Evolutionary conservation across 108 stramenopile species (phyloP).

Genomic region (Skeletonema grethae): DNA sequence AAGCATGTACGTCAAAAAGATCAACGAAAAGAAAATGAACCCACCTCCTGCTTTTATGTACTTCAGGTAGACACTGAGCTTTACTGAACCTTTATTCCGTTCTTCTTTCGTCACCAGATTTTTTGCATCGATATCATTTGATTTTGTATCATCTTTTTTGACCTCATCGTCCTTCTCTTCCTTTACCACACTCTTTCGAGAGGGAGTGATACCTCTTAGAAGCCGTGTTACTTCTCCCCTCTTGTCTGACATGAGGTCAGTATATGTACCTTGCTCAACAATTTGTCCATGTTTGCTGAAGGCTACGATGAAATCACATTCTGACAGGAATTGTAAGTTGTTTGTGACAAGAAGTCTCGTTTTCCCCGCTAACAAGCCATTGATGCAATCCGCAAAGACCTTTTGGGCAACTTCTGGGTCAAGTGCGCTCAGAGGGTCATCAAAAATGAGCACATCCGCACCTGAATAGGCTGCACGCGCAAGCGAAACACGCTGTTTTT

Average conservation of each 20-base stretch:
- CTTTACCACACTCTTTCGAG: constrained; percentile 19
- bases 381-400: constrained; percentile 80
- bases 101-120: constrained; percentile 71
- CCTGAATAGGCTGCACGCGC: constrained; percentile 86
- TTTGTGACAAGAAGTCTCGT: constrained; percentile 93
- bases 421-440: constrained; percentile 83
- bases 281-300: constrained; percentile 65
- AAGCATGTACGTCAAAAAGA: constrained; percentile 57
- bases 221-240: constrained; percentile 72
- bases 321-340: constrained; percentile 72
- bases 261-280: constrained; percentile 76
- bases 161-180: neutral
- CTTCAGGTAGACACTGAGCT: constrained; percentile 59
- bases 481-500: constrained; percentile 67
- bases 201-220: constrained; percentile 43
- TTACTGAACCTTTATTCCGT: constrained; percentile 64
- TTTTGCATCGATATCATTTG: constrained; percentile 20
- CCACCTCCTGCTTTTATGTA: constrained; percentile 74
- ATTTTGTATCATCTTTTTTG: constrained; percentile 1
- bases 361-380: constrained; percentile 62
- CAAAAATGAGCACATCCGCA: constrained; percentile 82
- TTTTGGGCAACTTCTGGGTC: constrained; percentile 86
- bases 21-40: constrained; percentile 39
- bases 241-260: constrained; percentile 57
- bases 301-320: constrained; percentile 79